Conservation (phyloP, 352 stramenopile species). For the Phytophthora podocarpi region DNA sequence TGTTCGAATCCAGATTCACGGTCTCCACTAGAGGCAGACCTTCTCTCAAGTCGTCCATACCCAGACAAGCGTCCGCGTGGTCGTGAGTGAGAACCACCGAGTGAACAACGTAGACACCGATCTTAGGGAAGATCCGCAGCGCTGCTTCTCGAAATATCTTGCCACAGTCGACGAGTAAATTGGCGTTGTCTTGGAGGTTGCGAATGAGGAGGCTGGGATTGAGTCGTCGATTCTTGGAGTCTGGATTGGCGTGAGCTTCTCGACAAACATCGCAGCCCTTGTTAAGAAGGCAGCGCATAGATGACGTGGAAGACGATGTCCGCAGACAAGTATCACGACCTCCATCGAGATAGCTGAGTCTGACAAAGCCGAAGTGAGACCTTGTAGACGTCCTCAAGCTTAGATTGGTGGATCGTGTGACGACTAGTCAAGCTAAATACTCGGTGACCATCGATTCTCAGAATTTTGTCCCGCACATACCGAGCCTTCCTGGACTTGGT, state of each 20-base stretch:
- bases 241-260: slow-evolving; percentile 64
- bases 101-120: slow-evolving; percentile 59
- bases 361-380: neutral
- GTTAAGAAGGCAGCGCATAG: slow-evolving; percentile 70
- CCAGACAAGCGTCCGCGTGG: slow-evolving; percentile 81
- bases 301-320: slow-evolving; percentile 77
- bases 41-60: slow-evolving; percentile 84
- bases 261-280: slow-evolving; percentile 57
- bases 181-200: slow-evolving; percentile 36
- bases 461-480: neutral
- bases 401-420: too few species aligned
- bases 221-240: slow-evolving; percentile 74
- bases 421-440: too few species aligned
- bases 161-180: slow-evolving; percentile 85
- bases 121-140: slow-evolving; percentile 61
- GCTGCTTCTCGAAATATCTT: slow-evolving; percentile 86
- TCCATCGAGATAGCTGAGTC: slow-evolving; percentile 70
- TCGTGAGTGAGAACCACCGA: slow-evolving; percentile 82
- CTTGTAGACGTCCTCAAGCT: too few species aligned
- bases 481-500: neutral
- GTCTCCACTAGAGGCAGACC: slow-evolving; percentile 64
- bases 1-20: slow-evolving; percentile 60
- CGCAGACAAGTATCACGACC: slow-evolving; percentile 78
- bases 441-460: neutral
- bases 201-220: slow-evolving; percentile 82